Base-by-base conservation (phyloP, 2,329 filamentous ascomycete species). In the Aspergillus arachidicola region DNA sequence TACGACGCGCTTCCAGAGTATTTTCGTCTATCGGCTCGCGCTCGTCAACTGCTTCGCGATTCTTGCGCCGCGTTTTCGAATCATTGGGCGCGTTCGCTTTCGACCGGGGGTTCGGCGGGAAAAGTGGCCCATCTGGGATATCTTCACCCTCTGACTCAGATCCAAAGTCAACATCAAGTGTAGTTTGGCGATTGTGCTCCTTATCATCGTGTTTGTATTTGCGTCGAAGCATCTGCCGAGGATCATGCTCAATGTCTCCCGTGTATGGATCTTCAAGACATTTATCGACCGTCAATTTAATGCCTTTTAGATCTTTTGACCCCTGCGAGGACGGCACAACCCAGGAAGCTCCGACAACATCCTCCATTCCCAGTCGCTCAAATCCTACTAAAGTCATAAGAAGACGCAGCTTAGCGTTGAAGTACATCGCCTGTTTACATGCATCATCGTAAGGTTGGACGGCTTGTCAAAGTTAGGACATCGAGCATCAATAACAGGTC, bases 341-440 rank as follows among this genome's bases (percentile, higher is more conserved):
- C 95, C 95, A 98, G 0, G 84, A 82, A 1, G 91, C 89, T 62
- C 94, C 91, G 0, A 86, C 84, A 4, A 91, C 89, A 72, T 96
- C 92, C 48, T 93, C 89, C 43, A 81, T 76, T 36, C 86, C 87
- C 9, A 87, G 73, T 57, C 89, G 84, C 71, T 90, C 84, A 65
- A 96, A 86, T 0, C 91, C 91, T 21, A 90, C 83, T 0, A 95
- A 83, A 1, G 84, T 89, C 86, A 98, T 90, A 4, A 99, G 85
- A 1, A 98, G 87, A 38, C 94, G 90, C 2, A 98, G 84, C 71
- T 94, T 90, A 11, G 91, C 89, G 76, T 98, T 96, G 74, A 93
- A 96, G 82, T 96, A 96, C 79, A 97, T 89, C 30, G 92, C 90
- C 26, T 84, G 85, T 57, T 89, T 88, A 46, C 89, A 87, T 56